These are phyloP conservation scores for Schwanniomyces etchellsii DNA, from an alignment of 1,139 yeast genomes.

Conservation along the genomic window DNA sequence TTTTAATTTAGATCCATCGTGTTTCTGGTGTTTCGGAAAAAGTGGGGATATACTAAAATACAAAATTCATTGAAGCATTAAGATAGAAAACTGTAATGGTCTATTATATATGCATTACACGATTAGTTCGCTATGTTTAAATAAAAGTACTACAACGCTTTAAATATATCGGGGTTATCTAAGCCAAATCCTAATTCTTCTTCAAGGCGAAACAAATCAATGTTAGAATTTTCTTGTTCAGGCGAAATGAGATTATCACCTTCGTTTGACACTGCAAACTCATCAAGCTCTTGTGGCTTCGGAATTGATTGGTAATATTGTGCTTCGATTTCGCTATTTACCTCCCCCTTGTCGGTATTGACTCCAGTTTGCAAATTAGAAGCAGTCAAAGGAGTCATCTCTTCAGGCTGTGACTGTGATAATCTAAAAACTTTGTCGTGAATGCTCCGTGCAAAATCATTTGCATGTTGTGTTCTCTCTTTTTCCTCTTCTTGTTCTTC, in stretches of 20 bases:
- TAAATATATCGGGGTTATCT: slow-evolving; percentile 31
- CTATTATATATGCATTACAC: background rate
- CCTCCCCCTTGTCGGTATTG: slow-evolving; percentile 22
- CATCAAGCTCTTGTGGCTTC: slow-evolving; percentile 44
- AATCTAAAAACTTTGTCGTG: too few relatives aligned
- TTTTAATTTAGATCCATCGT: slow-evolving; percentile 28
- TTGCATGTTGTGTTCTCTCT: background rate
- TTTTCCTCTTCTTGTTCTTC: background rate
- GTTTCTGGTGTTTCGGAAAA: slow-evolving; percentile 48
- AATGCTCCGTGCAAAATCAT: too few relatives aligned
- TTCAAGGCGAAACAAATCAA: slow-evolving; percentile 34
- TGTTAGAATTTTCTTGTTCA: slow-evolving; percentile 7
- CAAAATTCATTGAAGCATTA: slow-evolving; percentile 4
- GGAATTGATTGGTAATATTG: slow-evolving; percentile 35
- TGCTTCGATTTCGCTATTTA: slow-evolving; percentile 16
- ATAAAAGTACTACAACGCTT: slow-evolving; percentile 8
- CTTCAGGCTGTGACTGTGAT: background rate
- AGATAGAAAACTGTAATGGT: background rate
- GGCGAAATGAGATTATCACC: slow-evolving; percentile 2
- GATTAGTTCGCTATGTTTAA: slow-evolving; percentile 1
- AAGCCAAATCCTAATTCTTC: slow-evolving; percentile 44
- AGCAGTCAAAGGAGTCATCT: background rate
- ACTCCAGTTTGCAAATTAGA: slow-evolving; percentile 21
- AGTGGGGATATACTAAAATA: slow-evolving; percentile 48
- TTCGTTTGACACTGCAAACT: slow-evolving; percentile 26